These are phyloP conservation scores for Malus orientalis DNA, from an alignment of 306 rosid species.

Conservation along the genomic window DNA sequence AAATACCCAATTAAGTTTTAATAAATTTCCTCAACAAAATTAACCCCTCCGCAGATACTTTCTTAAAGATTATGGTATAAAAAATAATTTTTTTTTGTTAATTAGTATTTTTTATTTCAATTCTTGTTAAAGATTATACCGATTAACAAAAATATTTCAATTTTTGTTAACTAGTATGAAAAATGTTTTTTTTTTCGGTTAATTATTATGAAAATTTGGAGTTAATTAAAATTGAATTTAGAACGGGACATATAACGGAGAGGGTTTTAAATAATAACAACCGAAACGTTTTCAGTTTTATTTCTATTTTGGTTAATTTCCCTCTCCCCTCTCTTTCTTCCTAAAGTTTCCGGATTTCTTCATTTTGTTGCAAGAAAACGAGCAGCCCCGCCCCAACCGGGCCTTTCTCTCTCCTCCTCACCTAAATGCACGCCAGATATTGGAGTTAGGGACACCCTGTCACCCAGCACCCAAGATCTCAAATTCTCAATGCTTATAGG, in stretches of 20 bases:
- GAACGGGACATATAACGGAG: background rate
- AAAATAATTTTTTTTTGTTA: no score
- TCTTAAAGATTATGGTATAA: no score
- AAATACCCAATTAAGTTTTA: no score
- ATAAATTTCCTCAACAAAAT: no score
- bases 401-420: background rate
- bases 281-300: background rate
- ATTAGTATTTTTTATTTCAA: no score
- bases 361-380: conserved; percentile 13
- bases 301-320: background rate
- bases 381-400: conserved; percentile 17
- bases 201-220: no score
- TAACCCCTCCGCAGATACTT: no score
- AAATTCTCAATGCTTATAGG: conserved; percentile 14
- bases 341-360: background rate
- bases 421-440: conserved; percentile 8
- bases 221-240: background rate
- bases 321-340: background rate
- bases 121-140: no score
- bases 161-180: no score
- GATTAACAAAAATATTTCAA: no score
- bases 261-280: background rate
- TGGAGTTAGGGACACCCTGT: conserved; percentile 8
- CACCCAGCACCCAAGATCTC: conserved; percentile 18
- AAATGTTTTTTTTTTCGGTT: no score